Conservation (phyloP, 2,329 filamentous ascomycete genomes). For the Fusarium continuum region DNA sequence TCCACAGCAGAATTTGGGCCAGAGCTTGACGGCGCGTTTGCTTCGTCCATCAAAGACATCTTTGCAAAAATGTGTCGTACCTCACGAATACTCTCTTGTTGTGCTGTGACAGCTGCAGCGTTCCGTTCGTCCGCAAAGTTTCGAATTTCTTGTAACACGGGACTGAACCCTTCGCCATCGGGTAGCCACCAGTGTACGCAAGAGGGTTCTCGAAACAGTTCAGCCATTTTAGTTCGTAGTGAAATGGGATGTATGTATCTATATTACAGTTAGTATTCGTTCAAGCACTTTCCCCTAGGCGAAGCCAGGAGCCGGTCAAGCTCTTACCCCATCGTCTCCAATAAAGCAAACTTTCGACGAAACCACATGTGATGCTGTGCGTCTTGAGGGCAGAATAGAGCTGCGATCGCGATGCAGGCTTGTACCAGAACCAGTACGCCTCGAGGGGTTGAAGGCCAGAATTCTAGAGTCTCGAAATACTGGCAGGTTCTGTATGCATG, state of each 20-base stretch:
- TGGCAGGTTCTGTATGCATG: slow-evolving; percentile 78
- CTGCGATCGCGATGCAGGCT: slow-evolving; percentile 77
- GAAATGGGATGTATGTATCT: slow-evolving; percentile 86
- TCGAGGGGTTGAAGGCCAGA: slow-evolving; percentile 74
- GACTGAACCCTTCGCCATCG: slow-evolving; percentile 77
- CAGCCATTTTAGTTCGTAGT: slow-evolving; percentile 78
- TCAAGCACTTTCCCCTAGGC: background rate
- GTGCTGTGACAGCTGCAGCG: slow-evolving; percentile 63
- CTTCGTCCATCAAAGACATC: slow-evolving; percentile 51
- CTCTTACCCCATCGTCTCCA: slow-evolving; percentile 81
- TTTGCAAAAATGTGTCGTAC: slow-evolving; percentile 78
- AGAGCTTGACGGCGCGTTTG: slow-evolving; percentile 19
- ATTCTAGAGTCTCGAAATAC: slow-evolving; percentile 80
- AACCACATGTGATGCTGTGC: slow-evolving; percentile 79
- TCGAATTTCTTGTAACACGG: slow-evolving; percentile 79
- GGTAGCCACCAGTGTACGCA: slow-evolving; percentile 90
- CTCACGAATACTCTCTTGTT: slow-evolving; percentile 74
- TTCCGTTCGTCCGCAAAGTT: slow-evolving; percentile 83
- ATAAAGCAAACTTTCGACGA: slow-evolving; percentile 77
- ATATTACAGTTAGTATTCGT: slow-evolving; percentile 11
- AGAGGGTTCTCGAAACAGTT: slow-evolving; percentile 75
- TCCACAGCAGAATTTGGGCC: background rate
- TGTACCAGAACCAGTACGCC: slow-evolving; percentile 79
- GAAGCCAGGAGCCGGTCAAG: background rate
- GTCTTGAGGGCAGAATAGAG: slow-evolving; percentile 82